These are phyloP conservation scores for Gracilaria vermiculophylla DNA, from an alignment of 23 red algal species.

Conservation along the genomic window DNA sequence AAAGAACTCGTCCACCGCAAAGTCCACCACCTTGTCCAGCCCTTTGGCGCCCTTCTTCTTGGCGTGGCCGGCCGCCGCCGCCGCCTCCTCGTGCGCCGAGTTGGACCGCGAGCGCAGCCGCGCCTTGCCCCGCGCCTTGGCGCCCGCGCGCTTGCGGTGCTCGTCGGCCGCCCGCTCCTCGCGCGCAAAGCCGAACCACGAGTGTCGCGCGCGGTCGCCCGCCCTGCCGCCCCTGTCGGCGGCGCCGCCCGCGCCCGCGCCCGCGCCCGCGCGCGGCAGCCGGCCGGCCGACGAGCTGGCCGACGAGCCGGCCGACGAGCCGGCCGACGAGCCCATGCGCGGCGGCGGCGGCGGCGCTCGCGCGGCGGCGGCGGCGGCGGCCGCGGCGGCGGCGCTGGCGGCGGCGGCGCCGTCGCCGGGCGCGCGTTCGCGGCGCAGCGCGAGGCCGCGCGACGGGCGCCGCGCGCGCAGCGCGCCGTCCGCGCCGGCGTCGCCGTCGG, in stretches of 20 bases:
- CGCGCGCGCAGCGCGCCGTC: neutral
- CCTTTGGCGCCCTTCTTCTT: neutral
- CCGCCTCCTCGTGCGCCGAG: neutral
- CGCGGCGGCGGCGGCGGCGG: no score
- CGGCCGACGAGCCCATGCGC: no score
- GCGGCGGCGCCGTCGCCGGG: neutral
- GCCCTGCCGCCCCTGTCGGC: no score
- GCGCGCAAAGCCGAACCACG: neutral
- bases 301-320: no score
- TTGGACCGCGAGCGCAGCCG: neutral
- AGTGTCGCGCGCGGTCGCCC: neutral
- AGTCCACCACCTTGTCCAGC: neutral
- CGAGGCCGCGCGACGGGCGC: neutral
- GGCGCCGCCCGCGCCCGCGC: neutral
- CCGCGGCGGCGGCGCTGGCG: no score
- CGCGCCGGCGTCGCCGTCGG: neutral
- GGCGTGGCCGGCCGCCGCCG: neutral
- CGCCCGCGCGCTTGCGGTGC: neutral
- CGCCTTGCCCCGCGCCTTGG: neutral
- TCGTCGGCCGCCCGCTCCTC: neutral
- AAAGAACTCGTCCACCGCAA: slow-evolving; percentile 22
- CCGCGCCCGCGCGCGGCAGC: neutral
- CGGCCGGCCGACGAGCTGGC: no score
- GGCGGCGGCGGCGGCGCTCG: no score
- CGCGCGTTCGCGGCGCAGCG: neutral